Base-by-base conservation (phyloP, 164 flowering plant species). In the Dillenia suffruticosa region DNA sequence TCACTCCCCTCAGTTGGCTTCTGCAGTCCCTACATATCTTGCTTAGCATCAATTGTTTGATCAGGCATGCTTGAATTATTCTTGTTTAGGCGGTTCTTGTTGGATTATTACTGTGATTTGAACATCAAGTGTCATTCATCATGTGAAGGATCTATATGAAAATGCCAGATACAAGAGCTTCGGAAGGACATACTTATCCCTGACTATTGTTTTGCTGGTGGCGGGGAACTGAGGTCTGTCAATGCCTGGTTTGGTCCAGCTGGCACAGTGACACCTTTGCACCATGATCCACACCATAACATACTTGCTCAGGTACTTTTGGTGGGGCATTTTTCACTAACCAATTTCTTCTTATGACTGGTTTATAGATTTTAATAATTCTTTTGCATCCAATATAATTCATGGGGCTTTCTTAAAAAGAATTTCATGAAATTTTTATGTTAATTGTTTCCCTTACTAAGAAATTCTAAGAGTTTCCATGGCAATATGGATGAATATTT, bases 161-260 rank as follows among this genome's bases (percentile, higher is more conserved):
- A 7, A 22, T 70, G 60, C 67, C 84, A 87, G 97, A 92, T 94
- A 68, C 78, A 74, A 51, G 90, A 89, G 70, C 82, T 92, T 43
- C 75, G 84, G 49, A 78, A 79, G 66, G 99, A 94, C 66, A 88
- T 94, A 63, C 63, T 78, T 71, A 72, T 86, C 70, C 99, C 99
- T 49, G 99, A 94, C 66, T 92, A 86, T 68, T 89, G 96, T 79
- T 89, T 65, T 79, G 79, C 83, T 71, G 96, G 94, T 65, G 97
- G 88, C 45, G 97, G 97, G 49, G 96, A 92, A 72, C 80, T 92
- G 24, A 84, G 82, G 66, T 78, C 99, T 50, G 71, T 94, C 43
- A 92, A 94, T 81, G 93, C 97, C 65, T 94, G 99, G 97, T 89
- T 91, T 74, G 99, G 99, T 70, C 99, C 99, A 61, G 77, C 94